phyloP scores from a whole-genome alignment of 768 basidiomycete genomes.

The Mycena alexandri region DNA sequence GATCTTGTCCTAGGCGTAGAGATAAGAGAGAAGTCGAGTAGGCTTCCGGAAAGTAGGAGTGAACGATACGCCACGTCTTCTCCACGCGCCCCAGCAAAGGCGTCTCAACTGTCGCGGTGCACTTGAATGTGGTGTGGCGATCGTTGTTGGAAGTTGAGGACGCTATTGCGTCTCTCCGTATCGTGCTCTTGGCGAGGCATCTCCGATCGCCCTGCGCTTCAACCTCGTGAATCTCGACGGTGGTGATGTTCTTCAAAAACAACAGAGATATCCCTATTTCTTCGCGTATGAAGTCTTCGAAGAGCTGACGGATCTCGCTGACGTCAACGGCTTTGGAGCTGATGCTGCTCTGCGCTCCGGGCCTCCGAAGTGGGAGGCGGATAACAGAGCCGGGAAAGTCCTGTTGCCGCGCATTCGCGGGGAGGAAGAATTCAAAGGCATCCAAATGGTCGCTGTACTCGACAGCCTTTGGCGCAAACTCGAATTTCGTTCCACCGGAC shows the following conservation, averaged over 20 bases:
- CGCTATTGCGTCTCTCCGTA: conserved; percentile 10
- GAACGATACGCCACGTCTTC: conserved; percentile 51
- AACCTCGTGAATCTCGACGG: conserved; percentile 57
- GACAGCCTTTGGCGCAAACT: conserved; percentile 42
- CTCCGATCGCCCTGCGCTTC: conserved; percentile 41
- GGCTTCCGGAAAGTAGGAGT: conserved; percentile 43
- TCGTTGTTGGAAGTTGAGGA: conserved; percentile 29
- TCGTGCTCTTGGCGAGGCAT: conserved; percentile 30
- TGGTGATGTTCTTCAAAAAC: conserved; percentile 55
- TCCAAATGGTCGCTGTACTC: conserved; percentile 48
- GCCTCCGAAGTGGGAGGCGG: conserved; percentile 59
- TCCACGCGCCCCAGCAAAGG: conserved; percentile 28
- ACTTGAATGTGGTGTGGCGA: conserved; percentile 33
- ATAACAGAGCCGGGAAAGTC: conserved; percentile 57
- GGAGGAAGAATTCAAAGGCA: conserved; percentile 46
- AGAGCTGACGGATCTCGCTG: conserved; percentile 52
- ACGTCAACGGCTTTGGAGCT: conserved; percentile 49
- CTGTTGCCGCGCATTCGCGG: conserved; percentile 29
- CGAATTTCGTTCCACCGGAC: conserved; percentile 48
- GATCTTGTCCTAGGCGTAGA: conserved; percentile 42
- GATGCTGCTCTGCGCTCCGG: conserved; percentile 46
- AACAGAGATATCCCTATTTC: conserved; percentile 57
- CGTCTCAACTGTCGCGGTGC: conserved; percentile 38
- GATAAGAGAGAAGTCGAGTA: conserved; percentile 46
- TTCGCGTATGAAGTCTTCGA: conserved; percentile 54